Evolutionary conservation across 106 monocot species (phyloP).

Genomic region (Iris macrosiphon): DNA sequence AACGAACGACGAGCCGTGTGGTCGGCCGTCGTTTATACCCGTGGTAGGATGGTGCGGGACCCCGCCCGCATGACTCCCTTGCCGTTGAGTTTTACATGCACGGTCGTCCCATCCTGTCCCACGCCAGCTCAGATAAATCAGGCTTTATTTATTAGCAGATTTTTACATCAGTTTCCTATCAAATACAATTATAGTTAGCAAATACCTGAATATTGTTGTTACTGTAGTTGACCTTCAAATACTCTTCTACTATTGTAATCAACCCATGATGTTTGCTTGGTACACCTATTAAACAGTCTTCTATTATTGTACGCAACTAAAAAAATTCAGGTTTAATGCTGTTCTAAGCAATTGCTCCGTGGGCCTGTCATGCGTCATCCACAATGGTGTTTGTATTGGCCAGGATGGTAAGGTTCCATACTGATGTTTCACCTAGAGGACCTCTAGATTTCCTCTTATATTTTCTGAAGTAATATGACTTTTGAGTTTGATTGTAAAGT

Average conservation of each 20-base stretch:
- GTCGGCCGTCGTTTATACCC: no score
- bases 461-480: background rate
- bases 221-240: background rate
- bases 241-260: background rate
- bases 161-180: no score
- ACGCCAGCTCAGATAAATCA: no score
- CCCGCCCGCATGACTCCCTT: no score
- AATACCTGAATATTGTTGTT: no score
- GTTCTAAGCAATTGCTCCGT: constrained; percentile 72
- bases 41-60: no score
- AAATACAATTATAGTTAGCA: no score
- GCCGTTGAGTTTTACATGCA: no score
- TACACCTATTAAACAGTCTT: background rate
- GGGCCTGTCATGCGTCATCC: constrained; percentile 65
- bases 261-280: background rate
- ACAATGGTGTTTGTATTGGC: constrained; percentile 80
- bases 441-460: background rate
- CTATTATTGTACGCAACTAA: background rate
- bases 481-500: background rate
- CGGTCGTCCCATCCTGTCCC: no score
- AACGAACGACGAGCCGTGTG: no score
- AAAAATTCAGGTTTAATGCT: constrained; percentile 59
- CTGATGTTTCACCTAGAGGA: background rate
- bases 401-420: constrained; percentile 73
- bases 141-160: no score